Percentiles rank a stretch among this genome's conserved stretches.
These are phyloP conservation scores for Botrytis deweyae DNA, from an alignment of 2,329 filamentous ascomycete genomes.

Conservation along the genomic window DNA sequence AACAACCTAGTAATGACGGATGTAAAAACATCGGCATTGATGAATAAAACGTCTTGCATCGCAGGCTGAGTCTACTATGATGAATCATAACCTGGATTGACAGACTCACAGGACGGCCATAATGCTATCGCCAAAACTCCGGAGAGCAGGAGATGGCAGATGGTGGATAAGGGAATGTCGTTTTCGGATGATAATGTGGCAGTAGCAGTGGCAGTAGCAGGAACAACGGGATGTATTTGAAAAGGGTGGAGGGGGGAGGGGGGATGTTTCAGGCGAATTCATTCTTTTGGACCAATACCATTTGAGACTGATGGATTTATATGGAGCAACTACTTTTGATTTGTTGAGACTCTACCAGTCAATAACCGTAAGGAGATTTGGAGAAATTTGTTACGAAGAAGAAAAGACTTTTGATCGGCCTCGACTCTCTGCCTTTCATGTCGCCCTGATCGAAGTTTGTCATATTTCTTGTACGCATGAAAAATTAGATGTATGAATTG, in stretches of 20 bases:
- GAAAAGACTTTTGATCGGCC: background rate
- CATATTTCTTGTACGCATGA: background rate
- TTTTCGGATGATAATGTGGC: slow-evolving; percentile 10
- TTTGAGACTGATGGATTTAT: background rate
- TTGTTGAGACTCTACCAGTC: background rate
- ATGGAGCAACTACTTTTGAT: background rate
- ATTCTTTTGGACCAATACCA: slow-evolving; percentile 2
- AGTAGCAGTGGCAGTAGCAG: background rate
- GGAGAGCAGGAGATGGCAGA: background rate
- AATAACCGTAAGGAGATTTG: background rate
- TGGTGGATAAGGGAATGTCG: background rate
- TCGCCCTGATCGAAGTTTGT: background rate
- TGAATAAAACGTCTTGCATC: background rate
- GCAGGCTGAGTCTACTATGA: background rate
- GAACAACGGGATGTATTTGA: slow-evolving; percentile 3
- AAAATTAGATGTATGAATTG: background rate
- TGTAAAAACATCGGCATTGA: slow-evolving; percentile 1
- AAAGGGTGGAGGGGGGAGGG: background rate
- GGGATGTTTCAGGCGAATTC: slow-evolving; percentile 20
- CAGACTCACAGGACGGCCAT: background rate
- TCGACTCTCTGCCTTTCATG: slow-evolving; percentile 2
- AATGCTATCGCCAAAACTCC: background rate
- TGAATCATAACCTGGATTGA: slow-evolving; percentile 1
- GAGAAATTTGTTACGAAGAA: background rate
- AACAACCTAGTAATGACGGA: background rate